Base-by-base conservation (phyloP, 495 filamentous ascomycete genomes). In the Penicillium maclennaniae region DNA sequence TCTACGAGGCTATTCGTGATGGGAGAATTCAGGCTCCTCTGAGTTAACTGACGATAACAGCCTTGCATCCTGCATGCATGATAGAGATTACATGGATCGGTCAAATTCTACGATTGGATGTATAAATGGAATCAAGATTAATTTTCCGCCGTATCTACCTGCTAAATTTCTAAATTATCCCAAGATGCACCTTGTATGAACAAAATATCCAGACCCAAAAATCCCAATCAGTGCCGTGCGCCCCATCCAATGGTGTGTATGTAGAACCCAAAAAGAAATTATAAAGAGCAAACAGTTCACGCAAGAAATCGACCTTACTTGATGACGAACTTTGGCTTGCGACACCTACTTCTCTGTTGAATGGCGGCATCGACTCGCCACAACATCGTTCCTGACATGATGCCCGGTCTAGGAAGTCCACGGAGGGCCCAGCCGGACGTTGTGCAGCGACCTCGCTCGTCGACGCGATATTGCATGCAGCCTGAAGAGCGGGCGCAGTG, bases 401-500 rank as follows among this genome's bases (percentile, higher is more conserved):
- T 43, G 5, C 64, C 66, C 3, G 45, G 17, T 8, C 25, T 36
- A 16, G 48, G 26, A 14, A 34, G 40, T 1, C 69, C 68, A 19
- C 65, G 44, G 10, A 60, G 19, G 0, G 54, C 53, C 36, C 53
- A 47, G 0, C 47, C 51, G 0, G 69, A 69, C 5, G 63, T 70
- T 15, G 42, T 51, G 43, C 60, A 67, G 47, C 71, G 72, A 10
- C 54, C 53, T 7, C 64, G 53, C 1, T 58, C 61, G 1, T 61
- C 54, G 43, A 71, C 54, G 6, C 65, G 63, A 43, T 73, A 78
- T 52, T 75, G 73, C 41, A 77, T 43, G 44, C 76, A 78, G 7
- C 59, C 54, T 10, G 54, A 34, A 6, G 70, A 53, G 8, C 52
- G 54, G 20, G 64, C 65, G 39, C 76, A 80, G 14, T 58, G 45